Base-by-base conservation (phyloP, 192 early-diverging fungal genomes). In the Phycomyces blakesleeanus region DNA sequence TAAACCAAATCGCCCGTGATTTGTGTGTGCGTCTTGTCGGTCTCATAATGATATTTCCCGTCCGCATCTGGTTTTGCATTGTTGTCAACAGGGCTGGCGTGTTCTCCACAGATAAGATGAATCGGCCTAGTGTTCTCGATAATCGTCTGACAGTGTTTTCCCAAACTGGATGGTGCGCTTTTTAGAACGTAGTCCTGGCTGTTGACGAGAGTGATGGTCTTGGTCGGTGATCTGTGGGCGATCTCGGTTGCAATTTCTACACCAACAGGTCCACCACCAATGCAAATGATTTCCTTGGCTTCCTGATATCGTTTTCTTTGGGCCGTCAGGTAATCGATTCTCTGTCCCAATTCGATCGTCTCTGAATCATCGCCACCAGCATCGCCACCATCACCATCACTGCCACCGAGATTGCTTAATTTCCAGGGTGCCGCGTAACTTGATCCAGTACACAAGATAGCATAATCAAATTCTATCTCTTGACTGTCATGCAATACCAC, bases 231-330 rank as follows among this genome's bases (percentile, higher is more conserved):
- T 0, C 50, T 24, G 12, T 51, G 7, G 0, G 44, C 25, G 16
- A 65, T 65, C 18, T 65, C 63, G 21, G 54, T 52, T 18, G 27
- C 53, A 24, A 55, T 26, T 14, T 65, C 63, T 5, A 65, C 54
- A 51, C 54, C 42, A 16, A 57, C 53, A 38, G 53, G 63, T 11
- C 63, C 53, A 25, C 54, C 53, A 57, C 63, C 63, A 49, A 65
- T 57, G n/a, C 63, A 65, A 18, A 65, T 40, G 7, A 65, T 51
- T n/a, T 29, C 18, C 0, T 18, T 25, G 12, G 54, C 63, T 9
- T 18, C 21, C 16, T 34, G 7, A 37, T 57, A 65, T 5, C 37
- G 8, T 16, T 18, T 2, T 37, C 53, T 24, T 12, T 65, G 63
- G n/a, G 26, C 16, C 3, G 12, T 25, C 5, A 65, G 39, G n/a